Evolutionary conservation across 1,139 yeast species (phyloP).

Genomic region (Kodamaea suecica): DNA sequence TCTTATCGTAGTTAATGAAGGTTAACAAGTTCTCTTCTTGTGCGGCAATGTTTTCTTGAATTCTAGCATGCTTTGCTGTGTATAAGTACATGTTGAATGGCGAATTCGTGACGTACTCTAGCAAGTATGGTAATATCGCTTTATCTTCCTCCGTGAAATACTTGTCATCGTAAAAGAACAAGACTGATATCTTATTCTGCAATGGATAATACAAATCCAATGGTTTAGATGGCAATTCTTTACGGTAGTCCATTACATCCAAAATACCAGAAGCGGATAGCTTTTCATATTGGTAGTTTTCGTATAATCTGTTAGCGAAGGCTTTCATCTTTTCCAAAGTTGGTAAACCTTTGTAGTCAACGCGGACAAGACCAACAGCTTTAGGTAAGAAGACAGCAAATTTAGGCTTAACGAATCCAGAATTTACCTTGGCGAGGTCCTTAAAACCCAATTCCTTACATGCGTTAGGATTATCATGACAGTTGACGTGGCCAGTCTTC

Average conservation of each 20-base stretch:
- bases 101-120: conserved; percentile 55
- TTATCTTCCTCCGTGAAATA: conserved; percentile 58
- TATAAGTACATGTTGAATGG: conserved; percentile 54
- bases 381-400: conserved; percentile 43
- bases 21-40: conserved; percentile 45
- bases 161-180: conserved; percentile 53
- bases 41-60: conserved; percentile 35
- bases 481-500: conserved; percentile 60
- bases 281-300: conserved; percentile 38
- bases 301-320: conserved; percentile 32
- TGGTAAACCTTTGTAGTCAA: conserved; percentile 33
- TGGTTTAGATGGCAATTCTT: conserved; percentile 32
- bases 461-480: conserved; percentile 45
- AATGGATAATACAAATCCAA: conserved; percentile 40
- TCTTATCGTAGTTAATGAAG: conserved; percentile 39
- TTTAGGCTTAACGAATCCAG: conserved; percentile 19
- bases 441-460: conserved; percentile 51
- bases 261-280: conserved; percentile 38
- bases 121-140: conserved; percentile 54
- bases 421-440: conserved; percentile 9
- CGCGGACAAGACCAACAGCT: conserved; percentile 29
- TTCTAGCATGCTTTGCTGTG: conserved; percentile 46
- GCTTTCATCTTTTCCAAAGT: conserved; percentile 29
- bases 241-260: conserved; percentile 39
- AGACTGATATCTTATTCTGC: conserved; percentile 43